Evolutionary conservation across 306 rosid species (phyloP), one percentile per base, ranked within the genome.

Genomic region (Glycyrrhiza uralensis): DNA sequence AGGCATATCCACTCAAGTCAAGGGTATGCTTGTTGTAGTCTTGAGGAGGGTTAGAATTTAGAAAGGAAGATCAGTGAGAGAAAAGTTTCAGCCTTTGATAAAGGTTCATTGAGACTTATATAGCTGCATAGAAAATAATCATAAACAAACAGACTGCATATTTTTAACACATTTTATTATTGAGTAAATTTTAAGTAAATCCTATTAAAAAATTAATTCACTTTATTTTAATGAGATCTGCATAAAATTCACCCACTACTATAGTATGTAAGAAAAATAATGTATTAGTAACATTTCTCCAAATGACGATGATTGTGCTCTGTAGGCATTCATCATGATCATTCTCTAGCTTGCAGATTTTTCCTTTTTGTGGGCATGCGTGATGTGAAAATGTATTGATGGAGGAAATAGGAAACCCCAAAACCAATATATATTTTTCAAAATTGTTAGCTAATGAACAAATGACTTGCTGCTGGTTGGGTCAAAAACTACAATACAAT

Each of bases 401-500:
- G 22, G 36, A 42, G 13, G 39, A 46, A 72, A 8, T 14, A 42
- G 13, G 39, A 46, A 72, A 8, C 20, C 39, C 13, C 57, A 66
- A 65, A 54, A 63, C 33, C 41, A 57, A 38, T 14, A 11, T 36
- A 22, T 17, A n/a, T 46, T n/a, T 22, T 15, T 23, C 26, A 59
- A 18, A 36, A 52, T 14, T 77, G 44, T 72, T 0, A 61, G 45
- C 73, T 26, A 79, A 49, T 69, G 54, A 78, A 82, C 49, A 52
- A 72, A 76, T 29, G 19, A 65, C 51, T 49, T 42, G 24, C 69
- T 68, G 54, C 72, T 2, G 13, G 44, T 15, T 52, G 66, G 66
- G 77, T 69, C 76, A 57, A 59, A 73, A 81, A 69, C 66, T 80
- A 45, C 56, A 74, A 7, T 10, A 45, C 65, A 84, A 36, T 72